phyloP scores from a whole-genome alignment of 768 basidiomycete genomes.

The Hypsizygus marmoreus region DNA sequence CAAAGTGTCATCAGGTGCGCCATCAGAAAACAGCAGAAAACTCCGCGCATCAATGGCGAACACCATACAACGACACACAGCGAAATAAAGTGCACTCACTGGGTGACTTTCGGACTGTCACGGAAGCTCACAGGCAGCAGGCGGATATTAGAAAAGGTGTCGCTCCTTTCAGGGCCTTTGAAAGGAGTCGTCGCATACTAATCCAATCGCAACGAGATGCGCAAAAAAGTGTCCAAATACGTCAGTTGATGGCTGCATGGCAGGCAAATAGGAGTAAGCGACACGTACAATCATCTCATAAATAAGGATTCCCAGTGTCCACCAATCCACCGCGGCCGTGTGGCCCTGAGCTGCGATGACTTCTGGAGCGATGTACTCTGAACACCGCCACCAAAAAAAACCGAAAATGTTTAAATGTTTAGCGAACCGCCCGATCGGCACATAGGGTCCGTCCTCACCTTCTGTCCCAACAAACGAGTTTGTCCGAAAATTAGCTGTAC shows the following conservation, averaged over 20 bases:
- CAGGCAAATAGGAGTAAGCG: conserved; percentile 29
- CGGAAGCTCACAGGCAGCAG: conserved; percentile 84
- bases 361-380: conserved; percentile 99
- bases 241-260: conserved; percentile 34
- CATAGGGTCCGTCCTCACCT: conserved; percentile 52
- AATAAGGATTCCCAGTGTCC: conserved; percentile 97
- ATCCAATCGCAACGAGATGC: conserved; percentile 20
- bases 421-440: conserved; percentile 20
- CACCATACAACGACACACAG: conserved; percentile 1
- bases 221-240: conserved; percentile 32
- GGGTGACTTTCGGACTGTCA: conserved; percentile 78
- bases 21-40: conserved; percentile 24
- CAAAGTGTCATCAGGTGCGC: conserved; percentile 10
- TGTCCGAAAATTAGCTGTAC: conserved; percentile 96
- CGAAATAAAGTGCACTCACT: conserved; percentile 43
- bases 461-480: conserved; percentile 99
- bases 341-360: conserved; percentile 97
- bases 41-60: conserved; percentile 25
- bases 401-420: conserved; percentile 27
- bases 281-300: conserved; percentile 97
- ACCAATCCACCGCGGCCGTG: conserved; percentile 99
- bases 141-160: conserved; percentile 96
- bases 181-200: conserved; percentile 99
- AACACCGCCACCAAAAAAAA: conserved; percentile 27
- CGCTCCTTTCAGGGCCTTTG: conserved; percentile 93